Evolutionary conservation across 768 basidiomycete species (phyloP), one percentile per base, ranked within the genome.

Genomic region (Russula vinacea): DNA sequence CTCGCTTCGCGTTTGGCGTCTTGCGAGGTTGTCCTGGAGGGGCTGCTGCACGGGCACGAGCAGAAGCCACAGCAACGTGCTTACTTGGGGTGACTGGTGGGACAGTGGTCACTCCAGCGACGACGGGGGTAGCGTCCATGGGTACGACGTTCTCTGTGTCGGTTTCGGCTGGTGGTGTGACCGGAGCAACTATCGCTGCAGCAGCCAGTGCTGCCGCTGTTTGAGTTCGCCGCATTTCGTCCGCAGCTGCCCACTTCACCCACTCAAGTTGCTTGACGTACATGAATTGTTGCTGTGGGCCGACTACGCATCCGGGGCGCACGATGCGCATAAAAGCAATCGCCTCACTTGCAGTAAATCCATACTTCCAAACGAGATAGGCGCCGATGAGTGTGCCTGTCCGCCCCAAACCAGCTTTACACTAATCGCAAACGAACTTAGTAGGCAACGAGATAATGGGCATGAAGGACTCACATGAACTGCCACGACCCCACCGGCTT

Each of bases 251-350:
- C 94, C 94, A 96, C 71, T 92, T 92, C 19, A 86, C 81, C 94
- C 94, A 97, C 74, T 94, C 91, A 51, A 94, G 75, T 71, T 97
- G 94, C 77, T 94, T 94, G 71, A 92, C 84, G 73, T 95, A 94
- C 84, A 97, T 87, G 73, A 92, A 97, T 74, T 97, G 94, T 72
- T 94, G 92, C 68, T 94, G 92, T 22, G 92, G 92, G 14, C 92
- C 92, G 56, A 95, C 93, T 50, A 94, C 92, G 62, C 88, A 89
- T 7, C 94, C 96, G 2, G 97, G 97, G 51, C 97, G 87, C 60
- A 97, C 87, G 69, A 99, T 92, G 22, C 97, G 89, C 97, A 98
- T 98, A 76, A 95, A 98, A 0, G 90, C 97, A 62, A 98, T 98
- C 6, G 90, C 97, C 76, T 98, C 93, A 56, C 87, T 84, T 1